Evolutionary conservation across 495 filamentous ascomycete genomes (phyloP).

Genomic region (Aspergillus cristatus): DNA sequence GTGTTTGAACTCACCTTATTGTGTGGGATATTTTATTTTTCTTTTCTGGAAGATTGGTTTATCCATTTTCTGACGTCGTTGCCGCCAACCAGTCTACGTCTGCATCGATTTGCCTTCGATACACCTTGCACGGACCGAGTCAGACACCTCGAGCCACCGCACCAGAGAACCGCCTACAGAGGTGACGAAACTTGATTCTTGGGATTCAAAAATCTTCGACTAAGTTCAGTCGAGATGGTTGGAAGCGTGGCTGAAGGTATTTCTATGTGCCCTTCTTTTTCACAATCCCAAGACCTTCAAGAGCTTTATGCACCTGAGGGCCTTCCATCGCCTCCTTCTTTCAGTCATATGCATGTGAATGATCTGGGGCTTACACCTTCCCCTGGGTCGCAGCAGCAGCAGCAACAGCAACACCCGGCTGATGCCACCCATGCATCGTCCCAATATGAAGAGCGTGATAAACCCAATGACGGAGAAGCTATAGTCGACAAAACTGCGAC

Average conservation of each 20-base stretch:
- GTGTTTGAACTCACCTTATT: too few species aligned
- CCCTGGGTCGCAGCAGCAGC: slow-evolving; percentile 29
- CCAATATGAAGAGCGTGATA: slow-evolving; percentile 6
- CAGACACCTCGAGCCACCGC: too few species aligned
- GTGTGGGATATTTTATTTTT: too few species aligned
- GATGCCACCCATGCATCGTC: slow-evolving; percentile 3
- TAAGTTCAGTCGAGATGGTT: slow-evolving; percentile 18
- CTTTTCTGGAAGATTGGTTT: too few species aligned
- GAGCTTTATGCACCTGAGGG: slow-evolving; percentile 10
- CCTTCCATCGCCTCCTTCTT: slow-evolving; percentile 9
- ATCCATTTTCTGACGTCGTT: too few species aligned
- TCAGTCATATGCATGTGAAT: slow-evolving; percentile 15
- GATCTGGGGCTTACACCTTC: slow-evolving; percentile 39
- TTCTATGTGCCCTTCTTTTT: slow-evolving; percentile 25
- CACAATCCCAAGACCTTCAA: slow-evolving; percentile 6
- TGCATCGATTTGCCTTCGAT: too few species aligned
- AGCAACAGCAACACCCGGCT: too few species aligned
- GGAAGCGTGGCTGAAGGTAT: slow-evolving; percentile 29
- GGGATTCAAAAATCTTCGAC: neutral
- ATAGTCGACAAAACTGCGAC: neutral
- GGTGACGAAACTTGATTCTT: too few species aligned
- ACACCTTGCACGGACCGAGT: too few species aligned
- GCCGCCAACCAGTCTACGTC: too few species aligned
- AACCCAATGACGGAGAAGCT: neutral
- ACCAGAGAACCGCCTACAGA: too few species aligned